Percentiles rank a stretch among this genome's conserved stretches.
phyloP scores from a whole-genome alignment of 2,329 filamentous ascomycete species.

The Penicillium vulpinum region DNA sequence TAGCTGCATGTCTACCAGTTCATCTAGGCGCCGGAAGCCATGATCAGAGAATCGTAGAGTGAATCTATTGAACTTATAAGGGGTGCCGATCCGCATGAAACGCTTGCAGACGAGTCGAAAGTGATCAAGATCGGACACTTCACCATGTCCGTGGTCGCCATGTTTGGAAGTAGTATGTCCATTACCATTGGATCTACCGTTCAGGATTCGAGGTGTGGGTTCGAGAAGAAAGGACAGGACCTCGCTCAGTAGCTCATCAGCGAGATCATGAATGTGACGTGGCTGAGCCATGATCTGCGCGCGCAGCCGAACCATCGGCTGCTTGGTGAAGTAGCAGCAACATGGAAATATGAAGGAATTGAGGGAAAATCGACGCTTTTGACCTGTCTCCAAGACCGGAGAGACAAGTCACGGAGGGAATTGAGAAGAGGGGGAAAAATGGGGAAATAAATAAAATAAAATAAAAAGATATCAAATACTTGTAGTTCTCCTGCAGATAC shows the following conservation, averaged over 20 bases:
- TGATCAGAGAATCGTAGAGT: slow-evolving; percentile 38
- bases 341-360: slow-evolving; percentile 30
- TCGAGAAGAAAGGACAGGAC: slow-evolving; percentile 35
- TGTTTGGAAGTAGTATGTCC: slow-evolving; percentile 6
- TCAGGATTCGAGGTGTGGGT: slow-evolving; percentile 10
- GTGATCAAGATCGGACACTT: slow-evolving; percentile 39
- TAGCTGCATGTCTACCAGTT: slow-evolving; percentile 39
- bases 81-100: slow-evolving; percentile 44
- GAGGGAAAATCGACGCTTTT: slow-evolving; percentile 9
- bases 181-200: slow-evolving; percentile 4
- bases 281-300: slow-evolving; percentile 35
- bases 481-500: slow-evolving; percentile 28
- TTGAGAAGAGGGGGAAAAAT: slow-evolving; percentile 3
- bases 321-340: slow-evolving; percentile 30
- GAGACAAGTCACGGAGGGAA: slow-evolving; percentile 13
- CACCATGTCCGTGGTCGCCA: slow-evolving; percentile 24
- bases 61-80: slow-evolving; percentile 41
- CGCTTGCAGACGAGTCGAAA: slow-evolving; percentile 44
- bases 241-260: slow-evolving; percentile 39
- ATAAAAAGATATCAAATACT: slow-evolving; percentile 14
- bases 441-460: slow-evolving; percentile 7
- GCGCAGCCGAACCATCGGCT: slow-evolving; percentile 37
- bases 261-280: slow-evolving; percentile 36
- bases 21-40: slow-evolving; percentile 36
- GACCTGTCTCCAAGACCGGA: slow-evolving; percentile 12